A percentile compares a stretch with the other conserved stretches of the same genome.
Conservation (phyloP, 768 basidiomycete species). For the Lactarius sanguifluus region DNA sequence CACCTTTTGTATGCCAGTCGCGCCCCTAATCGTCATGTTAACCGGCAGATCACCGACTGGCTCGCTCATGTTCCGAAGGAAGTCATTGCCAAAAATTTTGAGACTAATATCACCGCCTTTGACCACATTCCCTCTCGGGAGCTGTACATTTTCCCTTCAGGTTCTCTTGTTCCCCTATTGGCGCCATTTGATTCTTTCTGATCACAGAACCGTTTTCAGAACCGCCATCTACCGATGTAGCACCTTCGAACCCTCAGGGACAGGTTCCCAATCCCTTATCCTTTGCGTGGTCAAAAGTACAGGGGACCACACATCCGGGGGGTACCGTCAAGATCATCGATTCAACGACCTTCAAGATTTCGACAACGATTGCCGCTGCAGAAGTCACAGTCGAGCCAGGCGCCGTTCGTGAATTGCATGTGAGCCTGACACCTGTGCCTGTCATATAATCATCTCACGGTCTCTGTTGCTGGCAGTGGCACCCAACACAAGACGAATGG, state of each 20-base stretch:
- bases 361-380: slow-evolving; percentile 54
- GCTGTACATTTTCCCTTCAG: slow-evolving; percentile 37
- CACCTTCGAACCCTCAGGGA: slow-evolving; percentile 46
- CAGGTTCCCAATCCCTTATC: slow-evolving; percentile 46
- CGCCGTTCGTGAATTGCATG: slow-evolving; percentile 60
- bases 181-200: not conserved
- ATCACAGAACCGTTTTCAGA: slow-evolving; percentile 23
- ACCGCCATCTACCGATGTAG: slow-evolving; percentile 37
- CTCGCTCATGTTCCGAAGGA: slow-evolving; percentile 39
- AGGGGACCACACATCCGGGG: slow-evolving; percentile 45
- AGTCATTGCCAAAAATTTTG: slow-evolving; percentile 41
- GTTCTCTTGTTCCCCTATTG: slow-evolving; percentile 3
- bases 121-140: slow-evolving; percentile 35
- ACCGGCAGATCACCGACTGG: slow-evolving; percentile 36
- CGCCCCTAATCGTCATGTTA: not conserved
- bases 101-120: slow-evolving; percentile 34
- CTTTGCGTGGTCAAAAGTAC: slow-evolving; percentile 48
- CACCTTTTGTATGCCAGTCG: not conserved
- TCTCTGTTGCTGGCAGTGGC: slow-evolving; percentile 48
- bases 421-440: slow-evolving; percentile 28
- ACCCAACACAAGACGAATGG: slow-evolving; percentile 69
- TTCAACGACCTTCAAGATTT: slow-evolving; percentile 50
- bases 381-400: slow-evolving; percentile 60
- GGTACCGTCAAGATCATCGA: slow-evolving; percentile 45
- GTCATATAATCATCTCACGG: slow-evolving; percentile 1